Evolutionary conservation across 805 yeast species (phyloP).

Genomic region (Monosporozyma servazzii): DNA sequence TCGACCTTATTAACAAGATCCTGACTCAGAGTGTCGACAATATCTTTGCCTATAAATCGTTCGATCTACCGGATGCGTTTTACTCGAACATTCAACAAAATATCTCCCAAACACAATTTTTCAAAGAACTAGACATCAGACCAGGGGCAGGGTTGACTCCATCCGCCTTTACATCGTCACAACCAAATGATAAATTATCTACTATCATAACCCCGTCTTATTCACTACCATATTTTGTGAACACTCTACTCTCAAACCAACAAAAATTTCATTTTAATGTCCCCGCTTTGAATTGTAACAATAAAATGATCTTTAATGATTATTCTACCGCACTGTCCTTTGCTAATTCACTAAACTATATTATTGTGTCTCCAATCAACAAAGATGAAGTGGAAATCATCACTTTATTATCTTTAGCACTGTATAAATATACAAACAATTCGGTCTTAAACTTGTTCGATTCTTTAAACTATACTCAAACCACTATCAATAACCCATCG

Average conservation of each 20-base stretch:
- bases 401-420: conserved; percentile 52
- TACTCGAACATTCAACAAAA: conserved; percentile 42
- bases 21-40: conserved; percentile 42
- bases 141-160: conserved; percentile 77
- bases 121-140: conserved; percentile 52
- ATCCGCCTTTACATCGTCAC: conserved; percentile 49
- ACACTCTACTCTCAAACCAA: conserved; percentile 35
- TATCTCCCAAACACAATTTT: conserved; percentile 39
- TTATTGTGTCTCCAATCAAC: conserved; percentile 60
- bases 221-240: conserved; percentile 60
- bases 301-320: conserved; percentile 50
- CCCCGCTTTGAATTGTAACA: conserved; percentile 68
- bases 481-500: conserved; percentile 6
- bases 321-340: conserved; percentile 50
- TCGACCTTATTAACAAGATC: conserved; percentile 43
- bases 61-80: conserved; percentile 50
- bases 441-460: conserved; percentile 62
- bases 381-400: conserved; percentile 58
- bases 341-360: conserved; percentile 54
- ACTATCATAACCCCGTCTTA: conserved; percentile 50
- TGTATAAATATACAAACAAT: conserved; percentile 37
- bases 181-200: conserved; percentile 22
- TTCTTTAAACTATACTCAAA: conserved; percentile 44
- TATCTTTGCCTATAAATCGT: conserved; percentile 62
- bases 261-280: conserved; percentile 63